Evolutionary conservation across 495 filamentous ascomycete genomes (phyloP).

Genomic region (Cudoniella acicularis): DNA sequence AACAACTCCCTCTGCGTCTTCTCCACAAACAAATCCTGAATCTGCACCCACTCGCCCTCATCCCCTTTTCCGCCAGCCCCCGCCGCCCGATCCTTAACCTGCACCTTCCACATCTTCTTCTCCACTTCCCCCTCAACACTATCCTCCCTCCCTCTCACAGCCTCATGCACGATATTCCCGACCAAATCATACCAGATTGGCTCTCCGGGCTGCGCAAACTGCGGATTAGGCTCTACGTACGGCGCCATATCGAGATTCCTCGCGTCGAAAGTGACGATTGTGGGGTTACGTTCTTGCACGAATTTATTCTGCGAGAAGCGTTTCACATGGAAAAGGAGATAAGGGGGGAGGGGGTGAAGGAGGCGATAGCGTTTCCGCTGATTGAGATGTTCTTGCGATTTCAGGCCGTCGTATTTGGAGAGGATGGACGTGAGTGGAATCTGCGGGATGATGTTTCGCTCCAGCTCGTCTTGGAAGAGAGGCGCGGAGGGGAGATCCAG

Average conservation of each 20-base stretch:
- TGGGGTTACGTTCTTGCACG: constrained; percentile 91
- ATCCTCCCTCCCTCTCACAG: constrained; percentile 69
- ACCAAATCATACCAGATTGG: constrained; percentile 96
- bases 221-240: constrained; percentile 76
- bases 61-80: no score
- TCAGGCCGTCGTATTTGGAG: constrained; percentile 89
- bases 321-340: constrained; percentile 92
- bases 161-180: constrained; percentile 92
- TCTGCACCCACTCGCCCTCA: constrained; percentile 86
- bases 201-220: constrained; percentile 61
- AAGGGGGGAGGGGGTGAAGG: constrained; percentile 88
- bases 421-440: constrained; percentile 86
- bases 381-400: constrained; percentile 81
- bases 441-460: constrained; percentile 94
- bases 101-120: constrained; percentile 76
- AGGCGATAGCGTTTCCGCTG: constrained; percentile 85
- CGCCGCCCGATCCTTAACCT: constrained; percentile 57
- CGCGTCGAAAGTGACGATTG: constrained; percentile 92
- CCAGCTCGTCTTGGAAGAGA: constrained; percentile 90
- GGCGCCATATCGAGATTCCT: constrained; percentile 80
- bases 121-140: constrained; percentile 78
- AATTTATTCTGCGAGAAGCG: constrained; percentile 96
- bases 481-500: constrained; percentile 89
- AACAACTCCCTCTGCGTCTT: constrained; percentile 78
- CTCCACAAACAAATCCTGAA: constrained; percentile 93